These are phyloP conservation scores for Ceratocystis eucalypticola DNA, from an alignment of 2,329 filamentous ascomycete species.

Conservation along the genomic window DNA sequence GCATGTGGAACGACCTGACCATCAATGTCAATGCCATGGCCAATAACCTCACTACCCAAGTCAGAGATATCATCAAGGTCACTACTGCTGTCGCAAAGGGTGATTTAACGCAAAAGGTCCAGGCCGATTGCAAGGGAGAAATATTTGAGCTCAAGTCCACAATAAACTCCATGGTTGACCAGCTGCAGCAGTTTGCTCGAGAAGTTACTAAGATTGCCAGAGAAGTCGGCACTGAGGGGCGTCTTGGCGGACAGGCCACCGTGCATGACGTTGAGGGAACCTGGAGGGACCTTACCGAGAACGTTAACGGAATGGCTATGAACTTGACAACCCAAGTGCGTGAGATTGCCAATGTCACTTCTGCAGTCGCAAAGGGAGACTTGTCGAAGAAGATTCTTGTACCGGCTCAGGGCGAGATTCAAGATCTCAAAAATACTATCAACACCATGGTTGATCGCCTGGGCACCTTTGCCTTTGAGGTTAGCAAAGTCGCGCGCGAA, in stretches of 20 bases:
- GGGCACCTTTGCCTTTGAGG: conserved; percentile 89
- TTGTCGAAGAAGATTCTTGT: conserved; percentile 92
- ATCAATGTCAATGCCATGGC: conserved; percentile 83
- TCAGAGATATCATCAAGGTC: conserved; percentile 85
- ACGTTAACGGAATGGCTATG: conserved; percentile 97
- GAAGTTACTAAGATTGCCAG: conserved; percentile 94
- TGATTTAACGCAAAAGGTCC: conserved; percentile 92
- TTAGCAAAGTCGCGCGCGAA: conserved; percentile 88
- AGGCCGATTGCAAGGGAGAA: conserved; percentile 82
- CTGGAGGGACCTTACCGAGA: conserved; percentile 89
- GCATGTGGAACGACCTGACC: conserved; percentile 79
- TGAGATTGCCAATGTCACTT: conserved; percentile 94
- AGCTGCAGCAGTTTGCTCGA: conserved; percentile 88
- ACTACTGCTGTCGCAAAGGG: conserved; percentile 63
- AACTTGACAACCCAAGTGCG: conserved; percentile 95
- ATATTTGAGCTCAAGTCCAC: conserved; percentile 92
- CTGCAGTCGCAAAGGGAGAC: conserved; percentile 86
- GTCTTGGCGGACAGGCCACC: conserved; percentile 85
- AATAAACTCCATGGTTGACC: conserved; percentile 99
- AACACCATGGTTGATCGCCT: conserved; percentile 98
- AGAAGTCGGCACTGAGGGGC: conserved; percentile 91
- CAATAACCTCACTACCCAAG: conserved; percentile 73
- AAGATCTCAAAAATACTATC: conserved; percentile 92
- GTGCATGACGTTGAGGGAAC: conserved; percentile 95
- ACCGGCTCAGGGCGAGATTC: conserved; percentile 84